Percentiles rank a stretch among this genome's conserved stretches.
Evolutionary conservation across 495 filamentous ascomycete species (phyloP).

Genomic region (Emericellopsis terricola): DNA sequence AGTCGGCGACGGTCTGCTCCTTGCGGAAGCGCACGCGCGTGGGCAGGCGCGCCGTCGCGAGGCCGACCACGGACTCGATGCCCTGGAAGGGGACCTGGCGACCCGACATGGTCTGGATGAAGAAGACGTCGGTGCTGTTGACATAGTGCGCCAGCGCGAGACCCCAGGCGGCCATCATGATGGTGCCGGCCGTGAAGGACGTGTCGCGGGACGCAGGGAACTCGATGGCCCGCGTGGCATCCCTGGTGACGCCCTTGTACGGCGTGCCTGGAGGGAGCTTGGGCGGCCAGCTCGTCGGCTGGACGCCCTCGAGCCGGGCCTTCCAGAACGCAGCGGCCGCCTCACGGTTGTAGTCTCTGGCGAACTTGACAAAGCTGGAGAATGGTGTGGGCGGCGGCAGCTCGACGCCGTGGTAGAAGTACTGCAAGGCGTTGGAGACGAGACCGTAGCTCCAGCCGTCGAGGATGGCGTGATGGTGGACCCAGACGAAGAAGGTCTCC

Average conservation of each 20-base stretch:
- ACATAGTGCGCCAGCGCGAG: conserved; percentile 17
- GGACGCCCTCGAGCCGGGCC: not conserved
- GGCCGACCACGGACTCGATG: conserved; percentile 29
- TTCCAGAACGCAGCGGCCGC: not conserved
- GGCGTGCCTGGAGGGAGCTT: too few species aligned
- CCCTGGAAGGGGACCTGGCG: too few species aligned
- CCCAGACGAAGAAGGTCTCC: conserved; percentile 27
- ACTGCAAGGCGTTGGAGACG: not conserved
- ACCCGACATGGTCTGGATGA: conserved; percentile 29
- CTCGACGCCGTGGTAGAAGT: not conserved
- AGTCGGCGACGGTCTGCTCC: conserved; percentile 3
- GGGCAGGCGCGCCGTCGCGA: conserved; percentile 43
- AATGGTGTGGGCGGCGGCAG: not conserved
- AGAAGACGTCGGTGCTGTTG: conserved; percentile 23
- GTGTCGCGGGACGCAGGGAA: too few species aligned
- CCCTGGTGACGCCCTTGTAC: too few species aligned
- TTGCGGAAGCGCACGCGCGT: conserved; percentile 12
- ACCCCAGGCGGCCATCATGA: conserved; percentile 28
- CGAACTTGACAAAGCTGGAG: not conserved
- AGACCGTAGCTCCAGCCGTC: conserved; percentile 4
- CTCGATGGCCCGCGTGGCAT: not conserved
- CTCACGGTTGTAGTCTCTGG: not conserved
- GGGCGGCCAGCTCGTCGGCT: not conserved
- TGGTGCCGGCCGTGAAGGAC: conserved; percentile 18
- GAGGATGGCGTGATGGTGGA: conserved; percentile 8